These are phyloP conservation scores for Spathaspora sp. DNA, from an alignment of 1,139 yeast species.

Conservation along the genomic window DNA sequence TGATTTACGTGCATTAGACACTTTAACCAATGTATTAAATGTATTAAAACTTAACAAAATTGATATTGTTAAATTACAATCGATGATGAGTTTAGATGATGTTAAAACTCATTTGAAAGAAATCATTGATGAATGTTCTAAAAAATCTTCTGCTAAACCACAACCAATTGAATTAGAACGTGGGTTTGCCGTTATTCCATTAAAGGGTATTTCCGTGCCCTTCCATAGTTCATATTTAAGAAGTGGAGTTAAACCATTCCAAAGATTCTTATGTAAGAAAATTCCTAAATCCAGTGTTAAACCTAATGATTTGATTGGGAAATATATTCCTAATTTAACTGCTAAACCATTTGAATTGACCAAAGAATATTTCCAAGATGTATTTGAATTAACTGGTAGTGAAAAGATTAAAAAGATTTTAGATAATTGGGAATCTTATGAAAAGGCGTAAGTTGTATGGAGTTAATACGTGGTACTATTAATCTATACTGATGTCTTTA, in stretches of 20 bases:
- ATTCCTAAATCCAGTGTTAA: slow-evolving; percentile 93
- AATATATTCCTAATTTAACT: slow-evolving; percentile 97
- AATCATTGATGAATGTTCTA: slow-evolving; percentile 82
- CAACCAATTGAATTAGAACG: slow-evolving; percentile 97
- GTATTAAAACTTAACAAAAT: slow-evolving; percentile 91
- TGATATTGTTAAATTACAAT: slow-evolving; percentile 86
- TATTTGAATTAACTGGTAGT: slow-evolving; percentile 85
- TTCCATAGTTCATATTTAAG: slow-evolving; percentile 97
- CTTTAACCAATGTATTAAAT: slow-evolving; percentile 89
- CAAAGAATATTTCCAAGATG: slow-evolving; percentile 95
- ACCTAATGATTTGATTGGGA: slow-evolving; percentile 89
- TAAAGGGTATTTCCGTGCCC: slow-evolving; percentile 97
- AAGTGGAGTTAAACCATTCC: slow-evolving; percentile 98
- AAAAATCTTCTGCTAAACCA: slow-evolving; percentile 79
- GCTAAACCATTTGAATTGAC: slow-evolving; percentile 96
- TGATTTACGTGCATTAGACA: slow-evolving; percentile 92
- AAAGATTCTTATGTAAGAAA: slow-evolving; percentile 94
- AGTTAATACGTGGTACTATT: slow-evolving; percentile 16
- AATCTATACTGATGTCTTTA: neutral
- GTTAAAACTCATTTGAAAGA: slow-evolving; percentile 85
- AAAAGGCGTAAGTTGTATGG: slow-evolving; percentile 32
- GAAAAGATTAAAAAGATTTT: slow-evolving; percentile 86
- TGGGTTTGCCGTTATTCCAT: slow-evolving; percentile 97
- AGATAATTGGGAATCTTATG: slow-evolving; percentile 94
- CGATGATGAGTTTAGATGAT: slow-evolving; percentile 77